Base-by-base conservation (phyloP, 495 filamentous ascomycete species). In the Penicillium flavigenum region DNA sequence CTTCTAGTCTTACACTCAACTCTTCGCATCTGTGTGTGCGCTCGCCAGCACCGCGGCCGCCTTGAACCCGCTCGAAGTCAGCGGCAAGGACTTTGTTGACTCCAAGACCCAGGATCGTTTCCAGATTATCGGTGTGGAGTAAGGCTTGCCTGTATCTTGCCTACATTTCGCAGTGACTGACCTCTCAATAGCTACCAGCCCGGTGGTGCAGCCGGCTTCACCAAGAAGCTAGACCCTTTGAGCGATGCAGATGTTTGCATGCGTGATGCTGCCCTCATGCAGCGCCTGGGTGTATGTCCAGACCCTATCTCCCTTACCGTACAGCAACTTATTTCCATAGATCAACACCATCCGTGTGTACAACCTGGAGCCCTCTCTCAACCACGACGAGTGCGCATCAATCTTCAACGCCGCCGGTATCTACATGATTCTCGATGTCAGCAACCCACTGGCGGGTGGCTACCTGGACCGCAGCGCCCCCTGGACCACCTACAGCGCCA, bases 341-440 rank as follows among this genome's bases (percentile, higher is more conserved):
- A 82, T 94, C 60, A 96, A 98, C 78, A 87, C 91, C 29, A 93
- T 98, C 72, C 90, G 93, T 59, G 84, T 94, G 9, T 98, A 98
- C 80, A 98, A 96, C 79, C 69, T 97, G 52, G 85, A 90, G 66
- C 92, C 93, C 11, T 75, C 82, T 45, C 64, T 90, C 57, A 89
- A 96, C 77, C 93, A 98, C 73, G 88, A 96, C 65, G 76, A 88
- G 59, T 98, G 93, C 70, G 91, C 84, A 29, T 89, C 85, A 56
- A 92, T 96, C 69, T 98, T 97, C 83, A 95, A 97, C 64, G 83
- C 85, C 12, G 89, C 86, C 45, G 87, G 89, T 61, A 87, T 89
- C 57, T 88, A 88, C 71, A 79, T 89, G 78, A 75, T 81, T 22
- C 66, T 78, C 19, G 92, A 98, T 68, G 93, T 98, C 73, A 98